Conservation (phyloP, 768 basidiomycete genomes). For the Russula virescens region DNA sequence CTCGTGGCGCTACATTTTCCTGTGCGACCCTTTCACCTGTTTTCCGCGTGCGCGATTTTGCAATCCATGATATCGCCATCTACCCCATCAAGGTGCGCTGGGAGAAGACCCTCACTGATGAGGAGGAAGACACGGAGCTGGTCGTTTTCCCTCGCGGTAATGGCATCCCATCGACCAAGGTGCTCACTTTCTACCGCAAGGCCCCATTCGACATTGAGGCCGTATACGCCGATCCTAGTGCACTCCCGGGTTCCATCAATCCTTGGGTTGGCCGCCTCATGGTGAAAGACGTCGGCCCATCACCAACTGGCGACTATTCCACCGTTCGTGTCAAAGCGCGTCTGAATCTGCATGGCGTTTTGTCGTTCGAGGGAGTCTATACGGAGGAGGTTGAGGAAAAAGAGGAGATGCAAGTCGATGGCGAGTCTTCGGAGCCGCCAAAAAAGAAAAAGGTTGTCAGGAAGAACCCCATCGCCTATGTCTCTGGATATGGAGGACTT, state of each 20-base stretch:
- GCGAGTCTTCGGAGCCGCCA: slow-evolving; percentile 42
- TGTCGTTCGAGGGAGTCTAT: slow-evolving; percentile 84
- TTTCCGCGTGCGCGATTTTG: slow-evolving; percentile 96
- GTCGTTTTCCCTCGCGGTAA: slow-evolving; percentile 86
- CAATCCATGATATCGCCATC: slow-evolving; percentile 74
- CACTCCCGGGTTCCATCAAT: slow-evolving; percentile 74
- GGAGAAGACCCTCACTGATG: slow-evolving; percentile 66
- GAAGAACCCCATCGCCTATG: slow-evolving; percentile 78
- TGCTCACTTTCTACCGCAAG: slow-evolving; percentile 90
- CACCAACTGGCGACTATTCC: slow-evolving; percentile 64
- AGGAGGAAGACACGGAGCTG: slow-evolving; percentile 88
- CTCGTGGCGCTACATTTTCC: slow-evolving; percentile 93
- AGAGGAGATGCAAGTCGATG: slow-evolving; percentile 62
- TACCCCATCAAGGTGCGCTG: slow-evolving; percentile 92
- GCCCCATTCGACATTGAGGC: slow-evolving; percentile 86
- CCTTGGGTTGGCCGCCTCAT: slow-evolving; percentile 80
- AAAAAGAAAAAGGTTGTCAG: slow-evolving; percentile 85
- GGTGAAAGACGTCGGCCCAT: slow-evolving; percentile 72
- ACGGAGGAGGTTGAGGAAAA: slow-evolving; percentile 76
- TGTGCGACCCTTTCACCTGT: slow-evolving; percentile 97
- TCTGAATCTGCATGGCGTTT: slow-evolving; percentile 77
- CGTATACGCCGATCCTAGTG: slow-evolving; percentile 64
- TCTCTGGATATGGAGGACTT: slow-evolving; percentile 57
- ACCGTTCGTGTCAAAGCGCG: slow-evolving; percentile 89
- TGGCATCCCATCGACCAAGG: slow-evolving; percentile 86